Percentiles rank a stretch among this genome's conserved stretches.
Conservation (phyloP, 2,329 filamentous ascomycete species). For the Colletotrichum tropicicola region DNA sequence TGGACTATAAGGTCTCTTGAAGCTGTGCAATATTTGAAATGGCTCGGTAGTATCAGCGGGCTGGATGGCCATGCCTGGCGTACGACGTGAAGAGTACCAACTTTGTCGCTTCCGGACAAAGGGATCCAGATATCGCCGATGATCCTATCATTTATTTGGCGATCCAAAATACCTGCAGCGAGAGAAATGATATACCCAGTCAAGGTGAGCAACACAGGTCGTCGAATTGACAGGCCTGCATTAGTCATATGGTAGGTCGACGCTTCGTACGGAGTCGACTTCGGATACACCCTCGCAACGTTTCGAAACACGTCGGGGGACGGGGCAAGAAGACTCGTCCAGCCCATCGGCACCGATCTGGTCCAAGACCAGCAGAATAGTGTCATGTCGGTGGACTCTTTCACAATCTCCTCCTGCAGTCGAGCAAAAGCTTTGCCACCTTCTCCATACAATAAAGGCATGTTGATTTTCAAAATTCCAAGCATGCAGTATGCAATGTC, state of each 20-base stretch:
- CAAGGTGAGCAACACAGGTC: neutral
- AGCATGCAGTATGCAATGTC: constrained; percentile 39
- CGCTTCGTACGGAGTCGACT: neutral
- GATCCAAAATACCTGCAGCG: too few relatives aligned
- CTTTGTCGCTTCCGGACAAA: too few relatives aligned
- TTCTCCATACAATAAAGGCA: constrained; percentile 38
- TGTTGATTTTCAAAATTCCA: constrained; percentile 38
- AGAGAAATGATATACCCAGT: neutral
- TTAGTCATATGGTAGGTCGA: neutral
- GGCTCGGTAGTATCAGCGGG: too few relatives aligned
- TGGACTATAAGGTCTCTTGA: too few relatives aligned
- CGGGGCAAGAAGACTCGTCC: neutral
- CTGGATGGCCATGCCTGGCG: too few relatives aligned
- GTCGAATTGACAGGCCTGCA: neutral
- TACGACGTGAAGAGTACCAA: too few relatives aligned
- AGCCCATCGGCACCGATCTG: fast-evolving
- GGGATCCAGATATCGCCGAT: too few relatives aligned
- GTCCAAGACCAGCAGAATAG: constrained; percentile 4
- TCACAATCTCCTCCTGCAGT: constrained; percentile 11
- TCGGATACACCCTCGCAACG: neutral
- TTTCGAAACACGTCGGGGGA: neutral
- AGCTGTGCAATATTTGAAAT: too few relatives aligned
- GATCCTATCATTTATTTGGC: too few relatives aligned
- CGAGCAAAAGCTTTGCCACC: constrained; percentile 34
- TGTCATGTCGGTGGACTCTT: neutral